Evolutionary conservation across 805 yeast species (phyloP).

Genomic region (Lachancea sp.): DNA sequence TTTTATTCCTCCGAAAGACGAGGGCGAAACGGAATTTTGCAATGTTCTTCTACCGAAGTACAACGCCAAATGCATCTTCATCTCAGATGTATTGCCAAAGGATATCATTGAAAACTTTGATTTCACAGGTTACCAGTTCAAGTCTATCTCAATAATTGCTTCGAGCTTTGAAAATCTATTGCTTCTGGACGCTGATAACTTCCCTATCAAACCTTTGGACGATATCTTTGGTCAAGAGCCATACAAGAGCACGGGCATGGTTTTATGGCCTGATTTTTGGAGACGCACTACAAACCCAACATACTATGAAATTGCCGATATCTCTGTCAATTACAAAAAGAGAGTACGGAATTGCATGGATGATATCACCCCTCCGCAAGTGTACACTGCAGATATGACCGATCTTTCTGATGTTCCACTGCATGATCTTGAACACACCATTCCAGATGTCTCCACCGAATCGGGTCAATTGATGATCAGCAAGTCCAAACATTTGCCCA

Average conservation of each 20-base stretch:
- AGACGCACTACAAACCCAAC: slow-evolving; percentile 58
- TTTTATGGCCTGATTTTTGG: slow-evolving; percentile 78
- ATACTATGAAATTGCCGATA: slow-evolving; percentile 48
- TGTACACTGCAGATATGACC: slow-evolving; percentile 8
- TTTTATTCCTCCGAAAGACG: slow-evolving; percentile 62
- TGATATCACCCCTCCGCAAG: slow-evolving; percentile 17
- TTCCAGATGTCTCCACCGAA: slow-evolving; percentile 65
- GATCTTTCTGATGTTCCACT: slow-evolving; percentile 34
- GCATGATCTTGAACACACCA: slow-evolving; percentile 57
- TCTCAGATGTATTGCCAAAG: slow-evolving; percentile 45
- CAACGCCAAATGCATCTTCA: slow-evolving; percentile 56
- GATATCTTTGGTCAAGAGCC: slow-evolving; percentile 40
- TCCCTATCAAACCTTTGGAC: slow-evolving; percentile 45
- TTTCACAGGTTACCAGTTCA: slow-evolving; percentile 57
- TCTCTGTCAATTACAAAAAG: slow-evolving; percentile 32
- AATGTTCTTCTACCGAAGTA: slow-evolving; percentile 53
- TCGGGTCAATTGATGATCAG: slow-evolving; percentile 63
- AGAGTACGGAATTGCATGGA: slow-evolving; percentile 30
- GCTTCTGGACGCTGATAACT: slow-evolving; percentile 70
- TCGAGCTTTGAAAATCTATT: slow-evolving; percentile 72
- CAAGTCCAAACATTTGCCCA: slow-evolving; percentile 51
- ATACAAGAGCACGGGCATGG: slow-evolving; percentile 44
- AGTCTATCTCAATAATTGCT: slow-evolving; percentile 63
- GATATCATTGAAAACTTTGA: slow-evolving; percentile 38
- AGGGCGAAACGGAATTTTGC: slow-evolving; percentile 69